Base-by-base conservation (phyloP, 129 eudicot species). In the Saposhnikovia divaricata region DNA sequence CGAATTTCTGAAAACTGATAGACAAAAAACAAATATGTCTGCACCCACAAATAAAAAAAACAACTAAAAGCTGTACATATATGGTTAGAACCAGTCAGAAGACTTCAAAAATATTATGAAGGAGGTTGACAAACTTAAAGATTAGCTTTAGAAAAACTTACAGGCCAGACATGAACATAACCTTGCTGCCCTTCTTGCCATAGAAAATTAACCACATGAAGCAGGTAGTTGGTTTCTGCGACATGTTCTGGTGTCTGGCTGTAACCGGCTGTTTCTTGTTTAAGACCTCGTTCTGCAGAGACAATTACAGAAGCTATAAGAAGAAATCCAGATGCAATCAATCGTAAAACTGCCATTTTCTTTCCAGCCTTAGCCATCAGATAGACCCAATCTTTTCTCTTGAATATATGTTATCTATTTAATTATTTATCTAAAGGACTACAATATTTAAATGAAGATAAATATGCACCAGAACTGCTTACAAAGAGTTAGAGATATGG, bases 81-180 rank as follows among this genome's bases (percentile, higher is more conserved):
- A 51, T 19, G 59, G 6, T 51, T 23, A 77, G 31, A 53, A 77
- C 9, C 15, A 37, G 46, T 44, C 55, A 34, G 13, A 44, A 10
- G 57, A 77, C n/a, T 39, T 50, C 38, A 19, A 9, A 37, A 31
- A 23, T 51, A 19, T 77, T 16, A 10, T 9, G 5, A 72, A 9
- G 25, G 15, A 9, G 38, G 53, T 38, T 48, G 39, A 11, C 15
- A 18, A 40, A 73, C 27, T 73, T 76, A 37, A 42, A 44, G 9
- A 25, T 47, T 45, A 11, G 25, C 16, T 11, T 55, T 9, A 53
- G 18, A 53, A 7, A 0, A 74, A 81, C 84, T 75, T 40, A 81
- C 84, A 16, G 84, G 84, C 84, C 84, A 76, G 37, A 81, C 80
- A 76, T 76, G 84, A 34, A 28, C 68, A 21, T 65, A 76, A 74